A percentile compares a stretch with the other conserved stretches of the same genome.
phyloP scores from a whole-genome alignment of 176 grass and related monocot genomes.

The Carex pumila region DNA sequence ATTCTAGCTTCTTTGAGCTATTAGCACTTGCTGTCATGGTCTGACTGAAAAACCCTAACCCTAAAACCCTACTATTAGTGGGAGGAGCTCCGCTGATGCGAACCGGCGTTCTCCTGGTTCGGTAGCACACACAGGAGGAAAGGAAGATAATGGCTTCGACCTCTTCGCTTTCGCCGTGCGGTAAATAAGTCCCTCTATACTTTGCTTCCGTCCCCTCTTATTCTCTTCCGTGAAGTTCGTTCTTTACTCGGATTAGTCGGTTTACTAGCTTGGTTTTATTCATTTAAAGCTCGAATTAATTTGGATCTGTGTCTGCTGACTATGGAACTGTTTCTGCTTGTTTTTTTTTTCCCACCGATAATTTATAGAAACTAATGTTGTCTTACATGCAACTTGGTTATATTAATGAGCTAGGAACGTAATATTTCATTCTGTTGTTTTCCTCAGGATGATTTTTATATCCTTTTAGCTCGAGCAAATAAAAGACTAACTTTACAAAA shows the following conservation, averaged over 20 bases:
- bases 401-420: background rate
- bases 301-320: constrained; percentile 9
- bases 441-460: background rate
- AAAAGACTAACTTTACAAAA: background rate
- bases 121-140: background rate
- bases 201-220: background rate
- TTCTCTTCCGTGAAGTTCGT: background rate
- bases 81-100: constrained; percentile 4
- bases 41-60: constrained; percentile 20
- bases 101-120: background rate
- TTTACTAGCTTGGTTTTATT: background rate
- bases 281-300: background rate
- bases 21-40: background rate
- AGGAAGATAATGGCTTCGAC: background rate
- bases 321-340: background rate
- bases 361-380: background rate
- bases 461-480: background rate
- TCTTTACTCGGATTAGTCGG: background rate
- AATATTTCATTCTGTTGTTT: background rate
- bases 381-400: background rate
- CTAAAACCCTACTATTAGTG: constrained; percentile 8
- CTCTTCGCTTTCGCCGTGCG: constrained; percentile 3
- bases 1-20: background rate
- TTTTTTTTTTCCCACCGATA: too few relatives aligned
- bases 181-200: background rate